Conservation (phyloP, 2,329 filamentous ascomycete species). For the Cyphellophora attinorum region DNA sequence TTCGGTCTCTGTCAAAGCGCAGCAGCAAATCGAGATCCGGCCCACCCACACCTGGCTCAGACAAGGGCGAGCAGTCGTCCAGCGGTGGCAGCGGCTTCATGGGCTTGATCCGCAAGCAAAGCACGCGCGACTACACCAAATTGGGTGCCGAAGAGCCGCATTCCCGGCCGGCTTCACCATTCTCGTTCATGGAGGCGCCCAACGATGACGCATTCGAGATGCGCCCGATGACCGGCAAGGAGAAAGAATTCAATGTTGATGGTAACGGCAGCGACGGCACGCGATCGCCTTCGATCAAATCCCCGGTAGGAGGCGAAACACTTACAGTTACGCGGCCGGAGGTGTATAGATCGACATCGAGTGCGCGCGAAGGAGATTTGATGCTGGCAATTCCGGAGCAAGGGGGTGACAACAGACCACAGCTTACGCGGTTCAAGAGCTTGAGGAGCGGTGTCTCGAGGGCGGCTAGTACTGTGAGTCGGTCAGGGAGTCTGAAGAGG, state of each 20-base stretch:
- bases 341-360: not conserved
- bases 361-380: slow-evolving; percentile 2
- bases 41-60: slow-evolving; percentile 4
- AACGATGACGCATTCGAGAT: slow-evolving; percentile 17
- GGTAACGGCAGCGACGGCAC: slow-evolving; percentile 1
- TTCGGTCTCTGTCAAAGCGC: slow-evolving; percentile 14
- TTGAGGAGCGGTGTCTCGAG: slow-evolving; percentile 14
- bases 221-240: slow-evolving; percentile 7
- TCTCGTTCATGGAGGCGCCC: slow-evolving; percentile 56
- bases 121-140: slow-evolving; percentile 7
- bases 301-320: not conserved
- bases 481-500: slow-evolving; percentile 85
- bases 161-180: slow-evolving; percentile 62
- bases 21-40: slow-evolving; percentile 1
- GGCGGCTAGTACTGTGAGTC: slow-evolving; percentile 52
- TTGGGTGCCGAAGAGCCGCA: slow-evolving; percentile 34
- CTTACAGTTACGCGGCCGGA: not conserved
- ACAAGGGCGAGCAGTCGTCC: slow-evolving; percentile 15
- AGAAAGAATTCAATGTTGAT: slow-evolving; percentile 1
- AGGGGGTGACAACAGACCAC: slow-evolving; percentile 7
- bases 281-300: not conserved
- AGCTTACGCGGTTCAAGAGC: slow-evolving; percentile 19
- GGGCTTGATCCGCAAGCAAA: slow-evolving; percentile 5
- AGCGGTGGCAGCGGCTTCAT: slow-evolving; percentile 1
- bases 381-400: slow-evolving; percentile 5